A percentile compares a stretch with the other conserved stretches of the same genome.
These are phyloP conservation scores for Xerocomus subilludens DNA, from an alignment of 1,284 basidiomycete species.

Conservation along the genomic window DNA sequence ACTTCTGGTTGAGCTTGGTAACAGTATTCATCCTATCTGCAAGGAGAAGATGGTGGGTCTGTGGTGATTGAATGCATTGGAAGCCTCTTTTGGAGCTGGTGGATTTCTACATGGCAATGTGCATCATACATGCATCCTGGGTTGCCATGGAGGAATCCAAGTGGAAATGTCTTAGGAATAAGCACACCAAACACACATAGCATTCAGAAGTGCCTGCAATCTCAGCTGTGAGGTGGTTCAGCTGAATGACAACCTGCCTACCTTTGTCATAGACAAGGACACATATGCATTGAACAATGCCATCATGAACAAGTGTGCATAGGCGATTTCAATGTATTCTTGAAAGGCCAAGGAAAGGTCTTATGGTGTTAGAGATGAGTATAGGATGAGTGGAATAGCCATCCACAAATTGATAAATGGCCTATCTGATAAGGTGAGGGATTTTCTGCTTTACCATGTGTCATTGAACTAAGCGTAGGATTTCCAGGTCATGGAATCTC, in stretches of 20 bases:
- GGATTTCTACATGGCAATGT: slow-evolving; percentile 10
- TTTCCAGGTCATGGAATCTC: neutral
- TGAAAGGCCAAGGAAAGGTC: neutral
- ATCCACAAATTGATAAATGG: neutral
- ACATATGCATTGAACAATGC: neutral
- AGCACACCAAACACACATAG: slow-evolving; percentile 21
- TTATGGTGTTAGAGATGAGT: slow-evolving; percentile 14
- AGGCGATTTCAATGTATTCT: neutral
- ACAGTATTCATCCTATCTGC: neutral
- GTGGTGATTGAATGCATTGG: slow-evolving; percentile 32
- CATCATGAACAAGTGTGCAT: neutral
- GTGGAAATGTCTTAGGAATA: slow-evolving; percentile 32
- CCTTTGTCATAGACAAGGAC: slow-evolving; percentile 17
- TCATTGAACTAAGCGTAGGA: neutral
- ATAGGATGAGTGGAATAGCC: neutral
- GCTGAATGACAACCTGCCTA: slow-evolving; percentile 17
- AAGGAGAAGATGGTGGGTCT: slow-evolving; percentile 7
- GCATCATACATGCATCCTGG: slow-evolving; percentile 26
- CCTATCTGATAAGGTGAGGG: too few species aligned
- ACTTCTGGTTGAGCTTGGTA: slow-evolving; percentile 16
- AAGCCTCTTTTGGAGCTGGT: slow-evolving; percentile 25
- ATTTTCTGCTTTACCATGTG: neutral
- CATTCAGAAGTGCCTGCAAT: slow-evolving; percentile 32
- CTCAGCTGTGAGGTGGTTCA: slow-evolving; percentile 30
- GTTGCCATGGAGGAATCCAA: slow-evolving; percentile 27